phyloP scores from a whole-genome alignment of 2,329 filamentous ascomycete species.

The Aspergillus piperis region DNA sequence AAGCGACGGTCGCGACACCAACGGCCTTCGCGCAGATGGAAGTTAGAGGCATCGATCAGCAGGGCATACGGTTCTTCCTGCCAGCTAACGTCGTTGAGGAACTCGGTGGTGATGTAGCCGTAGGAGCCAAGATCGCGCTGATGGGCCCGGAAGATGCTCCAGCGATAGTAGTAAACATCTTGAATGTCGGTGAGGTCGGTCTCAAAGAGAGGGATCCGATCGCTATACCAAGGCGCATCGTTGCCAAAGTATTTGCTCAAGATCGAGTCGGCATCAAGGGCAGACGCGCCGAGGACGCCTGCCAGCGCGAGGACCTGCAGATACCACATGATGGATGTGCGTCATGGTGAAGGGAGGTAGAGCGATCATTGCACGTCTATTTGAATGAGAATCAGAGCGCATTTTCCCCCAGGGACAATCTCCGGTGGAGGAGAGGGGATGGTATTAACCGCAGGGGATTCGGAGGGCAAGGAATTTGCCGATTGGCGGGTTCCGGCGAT shows the following conservation, averaged over 20 bases:
- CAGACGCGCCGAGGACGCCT: not conserved
- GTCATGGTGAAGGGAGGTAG: too few species aligned
- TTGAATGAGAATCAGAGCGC: too few species aligned
- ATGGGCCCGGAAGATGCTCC: conserved; percentile 48
- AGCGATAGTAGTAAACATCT: conserved; percentile 51
- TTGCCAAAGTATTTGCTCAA: conserved; percentile 19
- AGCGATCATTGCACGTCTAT: too few species aligned
- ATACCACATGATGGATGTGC: not conserved
- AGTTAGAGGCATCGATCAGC: conserved; percentile 48
- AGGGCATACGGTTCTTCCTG: conserved; percentile 44
- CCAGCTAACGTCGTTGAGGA: conserved; percentile 49
- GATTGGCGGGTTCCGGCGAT: not conserved
- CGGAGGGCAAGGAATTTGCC: not conserved
- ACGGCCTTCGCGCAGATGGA: conserved; percentile 48
- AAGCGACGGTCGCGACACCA: conserved; percentile 49
- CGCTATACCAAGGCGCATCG: conserved; percentile 21
- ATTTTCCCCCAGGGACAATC: not conserved
- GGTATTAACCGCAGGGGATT: not conserved
- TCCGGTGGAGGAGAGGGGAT: not conserved
- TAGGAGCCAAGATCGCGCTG: conserved; percentile 46
- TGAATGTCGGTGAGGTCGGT: conserved; percentile 17
- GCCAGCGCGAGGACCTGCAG: not conserved
- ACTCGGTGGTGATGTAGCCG: conserved; percentile 50
- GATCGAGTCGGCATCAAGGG: conserved; percentile 9
- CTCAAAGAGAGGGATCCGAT: conserved; percentile 23